Base-by-base conservation (phyloP, 169 alveolate genomes). In the Plasmodium sp. region DNA sequence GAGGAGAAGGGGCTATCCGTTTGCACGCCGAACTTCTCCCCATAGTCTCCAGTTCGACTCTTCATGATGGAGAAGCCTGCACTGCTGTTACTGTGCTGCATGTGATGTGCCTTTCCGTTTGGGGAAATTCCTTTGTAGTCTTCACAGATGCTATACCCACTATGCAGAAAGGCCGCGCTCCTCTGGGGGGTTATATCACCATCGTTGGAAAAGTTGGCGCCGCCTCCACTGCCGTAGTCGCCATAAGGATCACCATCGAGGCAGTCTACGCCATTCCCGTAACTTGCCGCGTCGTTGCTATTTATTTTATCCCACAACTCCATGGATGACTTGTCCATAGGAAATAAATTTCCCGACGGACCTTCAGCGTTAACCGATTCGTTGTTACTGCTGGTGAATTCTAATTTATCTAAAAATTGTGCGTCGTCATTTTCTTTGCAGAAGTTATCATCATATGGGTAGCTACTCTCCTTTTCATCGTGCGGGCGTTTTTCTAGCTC, bases 401-500 rank as follows among this genome's bases (percentile, higher is more conserved):
- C 80, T 54, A 86, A 36, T 16, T 86, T 75, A 36, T 86, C 14
- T 22, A 86, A 9, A 86, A 77, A 86, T 54, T 2, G 12, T 67
- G 14, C 16, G n/a, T 86, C 62, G 62, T 74, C 33, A 77, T 71
- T 75, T 86, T n/a, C 67, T 77, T 86, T 86, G 18, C 45, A 27
- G 12, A 51, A 71, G 9, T 16, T 34, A 41, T 71, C 81, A 9
- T 86, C 93, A 86, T 75, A 54, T 16, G 54, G 45, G 22, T 48
- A 54, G 56, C 16, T 67, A 22, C 33, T 71, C 9, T 36, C 81
- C 67, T 75, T 79, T 18, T 74, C 39, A 56, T 51, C 51, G 67
- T 86, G 75, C 22, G 41, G 67, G 14, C 82, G 33, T n/a, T 75
- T 86, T 86, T 86, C 86, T 18, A 86, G 48, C 72, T 86, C 93